Conservation (phyloP, 257 asterid species). For the Capsicum baccatum region DNA sequence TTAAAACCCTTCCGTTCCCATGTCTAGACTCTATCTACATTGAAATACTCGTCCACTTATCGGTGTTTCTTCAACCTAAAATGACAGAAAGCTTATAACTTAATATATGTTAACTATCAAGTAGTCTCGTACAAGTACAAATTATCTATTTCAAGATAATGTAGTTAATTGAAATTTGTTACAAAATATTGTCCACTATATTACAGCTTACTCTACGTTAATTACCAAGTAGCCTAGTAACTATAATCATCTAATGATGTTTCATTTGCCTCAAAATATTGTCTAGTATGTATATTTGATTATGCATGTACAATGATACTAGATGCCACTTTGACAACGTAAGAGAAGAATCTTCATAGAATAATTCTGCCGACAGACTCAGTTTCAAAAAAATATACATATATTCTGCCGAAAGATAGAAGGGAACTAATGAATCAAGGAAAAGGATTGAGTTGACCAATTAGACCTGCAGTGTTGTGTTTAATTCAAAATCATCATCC, state of each 20-base stretch:
- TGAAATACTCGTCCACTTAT: neutral
- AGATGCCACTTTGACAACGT: conserved; percentile 20
- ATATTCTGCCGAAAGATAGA: neutral
- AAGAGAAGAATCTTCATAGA: conserved; percentile 4
- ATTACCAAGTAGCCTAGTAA: conserved; percentile 2
- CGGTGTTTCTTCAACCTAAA: neutral
- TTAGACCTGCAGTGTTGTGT: conserved; percentile 84
- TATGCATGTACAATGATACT: conserved; percentile 16
- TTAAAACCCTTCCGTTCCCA: neutral
- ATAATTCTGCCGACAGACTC: neutral
- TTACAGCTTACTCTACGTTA: conserved; percentile 11
- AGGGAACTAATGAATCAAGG: conserved; percentile 20
- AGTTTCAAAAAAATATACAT: no score
- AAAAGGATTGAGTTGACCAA: conserved; percentile 33
- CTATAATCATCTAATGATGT: conserved; percentile 2
- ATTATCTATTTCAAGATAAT: conserved; percentile 2
- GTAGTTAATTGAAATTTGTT: conserved; percentile 4
- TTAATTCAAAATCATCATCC: conserved; percentile 96
- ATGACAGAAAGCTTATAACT: neutral
- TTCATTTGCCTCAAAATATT: neutral
- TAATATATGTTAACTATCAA: neutral
- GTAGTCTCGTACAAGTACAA: neutral
- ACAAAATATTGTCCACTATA: neutral
- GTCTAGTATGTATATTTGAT: conserved; percentile 4
- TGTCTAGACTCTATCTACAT: neutral